phyloP scores from a whole-genome alignment of 441 rosid species.

The Populus tomentosa region DNA sequence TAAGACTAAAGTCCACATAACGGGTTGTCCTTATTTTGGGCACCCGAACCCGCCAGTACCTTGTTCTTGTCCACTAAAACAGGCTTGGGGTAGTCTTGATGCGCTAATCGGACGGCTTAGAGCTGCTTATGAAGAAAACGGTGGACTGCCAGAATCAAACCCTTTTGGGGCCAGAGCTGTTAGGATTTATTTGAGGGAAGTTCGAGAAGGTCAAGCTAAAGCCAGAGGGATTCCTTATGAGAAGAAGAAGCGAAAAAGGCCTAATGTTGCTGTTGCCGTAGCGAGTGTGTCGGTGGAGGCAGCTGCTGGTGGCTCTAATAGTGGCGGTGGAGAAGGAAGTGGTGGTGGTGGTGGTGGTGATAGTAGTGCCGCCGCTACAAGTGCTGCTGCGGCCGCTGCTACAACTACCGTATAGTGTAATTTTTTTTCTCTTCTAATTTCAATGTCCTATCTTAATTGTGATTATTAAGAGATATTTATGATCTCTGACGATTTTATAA shows the following conservation, averaged over 20 bases:
- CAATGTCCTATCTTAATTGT: conserved; percentile 18
- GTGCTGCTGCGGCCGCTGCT: conserved; percentile 3
- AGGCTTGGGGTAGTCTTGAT: conserved; percentile 94
- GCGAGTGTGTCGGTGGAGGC: conserved; percentile 16
- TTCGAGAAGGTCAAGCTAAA: conserved; percentile 78
- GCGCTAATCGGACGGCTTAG: conserved; percentile 92
- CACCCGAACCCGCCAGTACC: conserved; percentile 79
- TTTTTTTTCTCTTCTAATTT: not conserved
- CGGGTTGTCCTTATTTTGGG: conserved; percentile 76
- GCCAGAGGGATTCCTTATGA: conserved; percentile 94
- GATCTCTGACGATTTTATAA: conserved; percentile 13
- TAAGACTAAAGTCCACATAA: conserved; percentile 78
- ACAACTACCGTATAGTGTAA: conserved; percentile 25
- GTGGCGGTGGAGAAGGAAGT: conserved; percentile 9
- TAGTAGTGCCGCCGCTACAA: conserved; percentile 12
- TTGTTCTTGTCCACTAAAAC: conserved; percentile 80
- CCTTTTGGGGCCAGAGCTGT: conserved; percentile 86
- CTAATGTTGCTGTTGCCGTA: conserved; percentile 23
- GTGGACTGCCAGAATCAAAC: conserved; percentile 73
- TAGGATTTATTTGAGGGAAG: conserved; percentile 85
- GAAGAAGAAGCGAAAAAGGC: conserved; percentile 90
- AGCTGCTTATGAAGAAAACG: conserved; percentile 84
- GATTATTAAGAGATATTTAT: conserved; percentile 19
- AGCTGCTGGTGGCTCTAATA: conserved; percentile 17
- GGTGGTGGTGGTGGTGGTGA: not conserved